phyloP scores from a whole-genome alignment of 345 rosid species.

The Populus nigra region DNA sequence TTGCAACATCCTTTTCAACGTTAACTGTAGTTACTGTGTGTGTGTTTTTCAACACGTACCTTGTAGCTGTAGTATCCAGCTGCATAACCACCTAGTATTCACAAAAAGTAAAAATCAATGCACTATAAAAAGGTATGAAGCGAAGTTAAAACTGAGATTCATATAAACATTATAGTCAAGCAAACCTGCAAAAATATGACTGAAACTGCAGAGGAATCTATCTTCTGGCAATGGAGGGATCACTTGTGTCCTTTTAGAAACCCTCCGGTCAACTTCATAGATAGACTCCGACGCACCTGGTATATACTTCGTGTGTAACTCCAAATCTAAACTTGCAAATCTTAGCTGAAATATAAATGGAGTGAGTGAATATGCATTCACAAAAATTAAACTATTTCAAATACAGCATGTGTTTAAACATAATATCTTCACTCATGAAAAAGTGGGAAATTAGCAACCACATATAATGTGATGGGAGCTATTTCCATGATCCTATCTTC shows the following conservation, averaged over 20 bases:
- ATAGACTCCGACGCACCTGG: conserved; percentile 75
- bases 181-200: conserved; percentile 81
- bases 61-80: conserved; percentile 98
- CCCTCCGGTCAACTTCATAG: conserved; percentile 72
- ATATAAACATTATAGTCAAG: conserved; percentile 8
- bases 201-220: conserved; percentile 78
- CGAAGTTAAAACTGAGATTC: background rate
- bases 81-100: conserved; percentile 72
- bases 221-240: conserved; percentile 82
- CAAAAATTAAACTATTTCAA: background rate
- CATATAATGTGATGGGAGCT: background rate
- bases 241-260: conserved; percentile 59
- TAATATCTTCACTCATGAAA: background rate
- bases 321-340: conserved; percentile 70
- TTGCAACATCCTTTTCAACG: background rate
- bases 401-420: background rate
- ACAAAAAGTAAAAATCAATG: conserved; percentile 12
- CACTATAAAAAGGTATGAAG: background rate
- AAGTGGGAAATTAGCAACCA: background rate
- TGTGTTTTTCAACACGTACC: conserved; percentile 35
- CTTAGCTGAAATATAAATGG: conserved; percentile 47
- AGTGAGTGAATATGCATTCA: background rate
- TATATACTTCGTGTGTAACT: conserved; percentile 63
- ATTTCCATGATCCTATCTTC: too few relatives aligned
- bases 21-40: background rate